These are phyloP conservation scores for Spencermartinsiella ligniputridi DNA, from an alignment of 1,139 yeast species.

Conservation along the genomic window DNA sequence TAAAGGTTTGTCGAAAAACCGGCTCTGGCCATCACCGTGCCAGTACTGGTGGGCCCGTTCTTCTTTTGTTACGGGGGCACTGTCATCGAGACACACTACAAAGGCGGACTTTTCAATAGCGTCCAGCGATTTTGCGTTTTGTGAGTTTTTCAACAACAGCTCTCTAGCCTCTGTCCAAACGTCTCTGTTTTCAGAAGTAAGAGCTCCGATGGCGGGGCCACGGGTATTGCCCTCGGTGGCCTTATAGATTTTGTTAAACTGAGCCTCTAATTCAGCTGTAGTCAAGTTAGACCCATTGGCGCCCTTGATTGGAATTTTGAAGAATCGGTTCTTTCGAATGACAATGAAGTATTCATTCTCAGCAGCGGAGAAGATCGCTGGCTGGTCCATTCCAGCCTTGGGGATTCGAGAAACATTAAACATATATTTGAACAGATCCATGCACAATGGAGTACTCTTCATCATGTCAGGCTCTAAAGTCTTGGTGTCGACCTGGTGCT, in stretches of 20 bases:
- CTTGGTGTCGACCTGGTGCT: slow-evolving; percentile 34
- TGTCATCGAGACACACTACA: slow-evolving; percentile 72
- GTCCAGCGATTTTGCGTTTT: slow-evolving; percentile 53
- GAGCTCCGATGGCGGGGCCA: slow-evolving; percentile 63
- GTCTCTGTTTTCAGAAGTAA: slow-evolving; percentile 85
- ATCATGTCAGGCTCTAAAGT: slow-evolving; percentile 67
- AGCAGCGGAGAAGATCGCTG: slow-evolving; percentile 38
- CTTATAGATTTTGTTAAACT: slow-evolving; percentile 50
- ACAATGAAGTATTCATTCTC: slow-evolving; percentile 72
- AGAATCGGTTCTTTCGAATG: slow-evolving; percentile 73
- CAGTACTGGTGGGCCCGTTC: slow-evolving; percentile 85
- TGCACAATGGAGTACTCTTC: slow-evolving; percentile 80
- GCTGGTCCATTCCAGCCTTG: slow-evolving; percentile 37
- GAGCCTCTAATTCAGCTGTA: slow-evolving; percentile 60
- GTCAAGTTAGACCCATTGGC: slow-evolving; percentile 51
- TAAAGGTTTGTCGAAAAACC: slow-evolving; percentile 89
- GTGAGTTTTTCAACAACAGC: slow-evolving; percentile 52
- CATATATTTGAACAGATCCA: slow-evolving; percentile 91
- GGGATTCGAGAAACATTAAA: slow-evolving; percentile 79
- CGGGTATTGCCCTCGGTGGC: slow-evolving; percentile 42
- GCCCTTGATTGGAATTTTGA: slow-evolving; percentile 58
- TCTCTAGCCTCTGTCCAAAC: slow-evolving; percentile 64
- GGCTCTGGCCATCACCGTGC: slow-evolving; percentile 92
- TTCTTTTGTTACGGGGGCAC: slow-evolving; percentile 70
- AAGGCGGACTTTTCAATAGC: slow-evolving; percentile 76